A percentile compares a stretch with the other conserved stretches of the same genome.
Evolutionary conservation across 768 basidiomycete species (phyloP).

Genomic region (Russula griseocarnosa): DNA sequence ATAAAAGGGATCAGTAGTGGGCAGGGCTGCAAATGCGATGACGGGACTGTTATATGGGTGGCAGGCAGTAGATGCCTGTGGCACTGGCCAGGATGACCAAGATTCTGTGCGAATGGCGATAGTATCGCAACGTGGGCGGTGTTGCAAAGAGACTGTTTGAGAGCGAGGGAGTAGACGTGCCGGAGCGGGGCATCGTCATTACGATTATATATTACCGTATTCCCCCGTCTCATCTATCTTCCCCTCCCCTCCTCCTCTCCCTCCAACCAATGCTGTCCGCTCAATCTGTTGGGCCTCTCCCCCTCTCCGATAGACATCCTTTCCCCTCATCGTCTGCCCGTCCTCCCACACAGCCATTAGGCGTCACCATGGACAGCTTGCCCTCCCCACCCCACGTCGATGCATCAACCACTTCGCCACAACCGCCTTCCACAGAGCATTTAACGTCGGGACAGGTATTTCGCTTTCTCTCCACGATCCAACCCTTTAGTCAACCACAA

Average conservation of each 20-base stretch:
- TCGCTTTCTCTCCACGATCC: not conserved
- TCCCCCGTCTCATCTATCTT: conserved; percentile 5
- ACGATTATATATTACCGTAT: not conserved
- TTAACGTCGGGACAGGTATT: conserved; percentile 20
- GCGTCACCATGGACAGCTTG: conserved; percentile 23
- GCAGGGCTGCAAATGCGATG: no score
- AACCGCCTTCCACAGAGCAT: conserved; percentile 14
- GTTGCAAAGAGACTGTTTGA: not conserved
- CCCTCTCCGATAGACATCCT: conserved; percentile 38
- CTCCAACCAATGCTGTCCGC: conserved; percentile 15
- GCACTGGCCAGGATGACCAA: not conserved
- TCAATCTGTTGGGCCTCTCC: not conserved
- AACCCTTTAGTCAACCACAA: conserved; percentile 13
- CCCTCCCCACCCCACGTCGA: conserved; percentile 8
- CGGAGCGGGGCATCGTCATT: not conserved
- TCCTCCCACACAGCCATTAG: conserved; percentile 27
- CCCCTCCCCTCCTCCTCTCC: conserved; percentile 6
- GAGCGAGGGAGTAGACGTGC: not conserved
- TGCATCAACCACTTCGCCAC: not conserved
- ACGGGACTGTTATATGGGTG: no score
- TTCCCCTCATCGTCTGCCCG: conserved; percentile 37
- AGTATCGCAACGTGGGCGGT: not conserved
- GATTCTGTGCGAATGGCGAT: not conserved
- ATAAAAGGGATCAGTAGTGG: no score
- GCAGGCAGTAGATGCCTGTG: not conserved